Evolutionary conservation across 495 filamentous ascomycete species (phyloP).

Genomic region (Podospora pseudoanserina): DNA sequence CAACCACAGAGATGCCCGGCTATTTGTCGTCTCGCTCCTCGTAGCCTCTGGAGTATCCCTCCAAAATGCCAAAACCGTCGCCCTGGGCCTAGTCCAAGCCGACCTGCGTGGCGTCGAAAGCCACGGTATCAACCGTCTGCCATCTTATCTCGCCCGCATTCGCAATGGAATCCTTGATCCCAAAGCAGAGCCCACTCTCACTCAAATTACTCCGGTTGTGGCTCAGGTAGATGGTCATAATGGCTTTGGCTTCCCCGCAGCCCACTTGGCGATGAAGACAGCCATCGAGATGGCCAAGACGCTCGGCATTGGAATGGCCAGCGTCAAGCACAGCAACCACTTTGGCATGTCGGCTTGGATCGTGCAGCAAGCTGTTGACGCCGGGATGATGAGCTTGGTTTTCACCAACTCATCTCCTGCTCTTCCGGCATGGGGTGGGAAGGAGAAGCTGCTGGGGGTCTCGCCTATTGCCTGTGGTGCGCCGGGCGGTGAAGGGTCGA

Average conservation of each 20-base stretch:
- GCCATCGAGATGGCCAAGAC: conserved; percentile 62
- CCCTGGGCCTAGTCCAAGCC: conserved; percentile 61
- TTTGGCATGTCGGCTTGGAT: conserved; percentile 80
- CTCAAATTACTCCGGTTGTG: conserved; percentile 62
- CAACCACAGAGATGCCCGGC: conserved; percentile 19
- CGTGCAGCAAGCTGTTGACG: conserved; percentile 68
- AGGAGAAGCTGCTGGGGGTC: conserved; percentile 65
- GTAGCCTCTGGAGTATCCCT: conserved; percentile 54
- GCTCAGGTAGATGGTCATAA: conserved; percentile 62
- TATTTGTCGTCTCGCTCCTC: conserved; percentile 42
- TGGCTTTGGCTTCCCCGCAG: conserved; percentile 69
- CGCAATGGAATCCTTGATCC: conserved; percentile 62
- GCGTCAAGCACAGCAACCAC: conserved; percentile 71
- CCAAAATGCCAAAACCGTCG: conserved; percentile 55
- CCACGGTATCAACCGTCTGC: conserved; percentile 72
- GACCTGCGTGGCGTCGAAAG: conserved; percentile 77
- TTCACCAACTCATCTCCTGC: conserved; percentile 78
- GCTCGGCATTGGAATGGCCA: conserved; percentile 69
- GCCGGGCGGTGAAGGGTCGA: conserved; percentile 45
- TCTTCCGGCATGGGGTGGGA: conserved; percentile 68
- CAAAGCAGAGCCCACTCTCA: conserved; percentile 51
- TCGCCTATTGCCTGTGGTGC: conserved; percentile 76
- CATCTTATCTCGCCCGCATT: conserved; percentile 68
- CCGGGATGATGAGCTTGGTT: conserved; percentile 68
- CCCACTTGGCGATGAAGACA: conserved; percentile 56